Evolutionary conservation across 208 protist genomes (phyloP), one percentile per base, ranked within the genome.

Genomic region (Crithidia brevicula): DNA sequence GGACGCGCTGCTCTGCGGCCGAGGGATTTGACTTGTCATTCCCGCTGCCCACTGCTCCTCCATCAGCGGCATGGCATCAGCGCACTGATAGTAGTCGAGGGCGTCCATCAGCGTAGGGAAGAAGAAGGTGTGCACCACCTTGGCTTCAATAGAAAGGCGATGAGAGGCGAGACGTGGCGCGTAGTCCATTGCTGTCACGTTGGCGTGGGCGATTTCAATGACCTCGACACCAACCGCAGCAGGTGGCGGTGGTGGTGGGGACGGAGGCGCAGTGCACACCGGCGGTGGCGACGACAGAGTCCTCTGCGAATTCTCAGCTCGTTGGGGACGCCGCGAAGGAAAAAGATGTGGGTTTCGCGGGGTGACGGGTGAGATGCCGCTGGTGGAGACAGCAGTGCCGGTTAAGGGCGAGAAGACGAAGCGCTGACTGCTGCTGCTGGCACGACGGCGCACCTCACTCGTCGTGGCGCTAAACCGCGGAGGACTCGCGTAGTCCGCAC

Each of bases 121-220:
- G 67, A 81, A 85, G 60, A 79, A 86, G 9, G 85, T 88, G 60
- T 74, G 64, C 6, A 82, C 85, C 8, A 45, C 73, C 36, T 66
- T 77, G 15, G 83, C 72, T 43, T 95, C 90, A 33, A 95, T 78
- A 11, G 90, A 80, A 31, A 92, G 78, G 20, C 90, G 81, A 46
- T 79, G 87, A 1, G 79, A 81, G 36, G 79, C 72, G 22, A 95
- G 71, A 11, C 79, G 73, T 0, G 87, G 76, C 15, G 63, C 72
- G 40, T 90, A 91, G 77, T 95, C 90, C 47, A 87, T 75, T 27
- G 85, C 86, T 3, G 86, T 91, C 7, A 95, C 36, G 57, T 92
- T 83, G 2, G 66, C 75, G 46, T 93, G 85, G 2, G 63, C 52
- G 0, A 95, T 56, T 43, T 89, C 86, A 43, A 95, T 61, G 11